phyloP scores from a whole-genome alignment of 1,284 basidiomycete genomes.

The Trametes sp. region DNA sequence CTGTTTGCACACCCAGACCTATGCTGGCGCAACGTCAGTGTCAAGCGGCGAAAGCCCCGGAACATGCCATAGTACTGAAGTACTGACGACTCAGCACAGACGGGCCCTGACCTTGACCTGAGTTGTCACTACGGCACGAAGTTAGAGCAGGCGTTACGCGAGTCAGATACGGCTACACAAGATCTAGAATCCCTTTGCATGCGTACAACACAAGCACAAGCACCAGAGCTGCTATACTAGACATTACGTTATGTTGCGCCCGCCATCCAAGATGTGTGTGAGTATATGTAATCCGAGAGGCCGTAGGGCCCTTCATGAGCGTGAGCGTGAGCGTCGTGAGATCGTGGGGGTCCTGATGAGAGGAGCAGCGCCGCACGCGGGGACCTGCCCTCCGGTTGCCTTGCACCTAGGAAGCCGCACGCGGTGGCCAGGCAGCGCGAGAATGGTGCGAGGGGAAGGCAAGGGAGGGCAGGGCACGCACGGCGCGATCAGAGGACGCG shows the following conservation, averaged over 20 bases:
- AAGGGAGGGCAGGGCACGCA: neutral
- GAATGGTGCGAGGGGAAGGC: neutral
- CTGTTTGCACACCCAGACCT: no score
- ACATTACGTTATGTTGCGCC: neutral
- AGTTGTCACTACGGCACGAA: no score
- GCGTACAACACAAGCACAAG: neutral
- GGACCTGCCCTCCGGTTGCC: neutral
- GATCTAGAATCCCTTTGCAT: neutral
- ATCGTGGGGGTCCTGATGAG: conserved; percentile 20
- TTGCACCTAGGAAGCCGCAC: neutral
- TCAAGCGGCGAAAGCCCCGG: no score
- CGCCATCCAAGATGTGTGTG: neutral
- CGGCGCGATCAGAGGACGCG: conserved; percentile 9
- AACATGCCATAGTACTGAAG: no score
- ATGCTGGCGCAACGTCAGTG: no score
- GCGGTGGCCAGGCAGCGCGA: no score
- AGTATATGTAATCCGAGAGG: conserved; percentile 1
- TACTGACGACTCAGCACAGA: neutral
- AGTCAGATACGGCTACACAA: neutral
- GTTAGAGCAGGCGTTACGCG: neutral
- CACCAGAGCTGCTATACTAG: neutral
- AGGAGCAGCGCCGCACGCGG: conserved; percentile 3
- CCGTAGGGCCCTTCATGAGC: neutral
- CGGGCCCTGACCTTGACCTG: no score
- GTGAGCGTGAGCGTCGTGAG: conserved; percentile 12